Evolutionary conservation across 768 basidiomycete species (phyloP).

Genomic region (Candolleomyces eurysporus): DNA sequence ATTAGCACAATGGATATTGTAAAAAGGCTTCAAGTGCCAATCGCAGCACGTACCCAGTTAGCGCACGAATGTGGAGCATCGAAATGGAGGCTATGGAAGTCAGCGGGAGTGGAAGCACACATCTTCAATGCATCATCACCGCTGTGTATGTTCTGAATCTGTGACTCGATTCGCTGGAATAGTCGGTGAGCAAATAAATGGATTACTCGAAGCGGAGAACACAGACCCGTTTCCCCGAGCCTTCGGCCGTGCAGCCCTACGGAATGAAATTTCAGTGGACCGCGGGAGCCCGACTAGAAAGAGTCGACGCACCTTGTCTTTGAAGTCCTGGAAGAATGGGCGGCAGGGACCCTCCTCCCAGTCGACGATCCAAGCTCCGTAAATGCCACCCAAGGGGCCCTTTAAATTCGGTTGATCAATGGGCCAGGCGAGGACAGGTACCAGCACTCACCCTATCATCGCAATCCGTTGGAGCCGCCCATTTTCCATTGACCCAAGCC

Average conservation of each 20-base stretch:
- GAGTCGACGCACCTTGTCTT: not conserved
- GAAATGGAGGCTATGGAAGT: not conserved
- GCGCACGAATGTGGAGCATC: not conserved
- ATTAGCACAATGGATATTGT: no score
- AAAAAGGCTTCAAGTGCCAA: no score
- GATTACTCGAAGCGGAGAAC: not conserved
- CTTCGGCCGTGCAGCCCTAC: constrained; percentile 1
- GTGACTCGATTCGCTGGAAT: not conserved
- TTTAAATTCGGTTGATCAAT: not conserved
- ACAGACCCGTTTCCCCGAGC: not conserved
- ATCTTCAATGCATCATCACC: not conserved
- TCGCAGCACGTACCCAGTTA: not conserved
- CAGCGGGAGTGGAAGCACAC: not conserved
- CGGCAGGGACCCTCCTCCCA: not conserved
- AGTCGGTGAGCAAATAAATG: no score
- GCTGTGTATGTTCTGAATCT: not conserved
- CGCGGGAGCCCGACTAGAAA: no score
- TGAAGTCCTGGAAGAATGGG: not conserved
- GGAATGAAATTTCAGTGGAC: not conserved
- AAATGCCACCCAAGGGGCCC: not conserved
- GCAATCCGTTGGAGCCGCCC: not conserved
- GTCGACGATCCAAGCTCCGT: not conserved
- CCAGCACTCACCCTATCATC: not conserved
- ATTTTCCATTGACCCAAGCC: not conserved
- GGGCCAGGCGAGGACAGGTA: no score